Base-by-base conservation (phyloP, 441 rosid species). In the Arabidopsis lyrata region DNA sequence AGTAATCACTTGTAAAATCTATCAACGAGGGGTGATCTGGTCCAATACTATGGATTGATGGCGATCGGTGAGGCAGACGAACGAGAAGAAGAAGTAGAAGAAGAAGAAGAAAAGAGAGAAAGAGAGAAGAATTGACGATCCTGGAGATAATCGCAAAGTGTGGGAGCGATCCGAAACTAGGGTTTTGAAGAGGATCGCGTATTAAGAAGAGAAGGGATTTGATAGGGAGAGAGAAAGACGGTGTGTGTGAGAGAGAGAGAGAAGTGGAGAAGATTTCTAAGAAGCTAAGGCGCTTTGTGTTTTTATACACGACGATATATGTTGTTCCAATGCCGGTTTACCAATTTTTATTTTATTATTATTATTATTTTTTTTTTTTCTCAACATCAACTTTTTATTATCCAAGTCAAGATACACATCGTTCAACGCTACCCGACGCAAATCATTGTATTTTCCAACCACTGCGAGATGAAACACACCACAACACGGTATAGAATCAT, bases 141-240 rank as follows among this genome's bases (percentile, higher is more conserved):
- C 22, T 15, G 58, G 27, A 39, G 31, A 64, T 10, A 48, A 73
- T 44, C 66, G 24, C 1, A 0, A 45, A 74, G 78, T 2, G 18
- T 18, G 68, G 68, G 29, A 61, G 70, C 71, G 79, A 81, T 80
- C 72, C 20, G 31, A 78, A 80, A 71, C 74, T 82, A 82, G 83
- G 87, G 84, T 84, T 84, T 78, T 71, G 73, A 69, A 70, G 79
- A 74, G 61, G 82, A 84, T 81, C 84, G 80, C 80, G 53, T 70
- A 70, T 54, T 64, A 72, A 56, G 63, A 60, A 63, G 68, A 56
- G 68, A 73, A 66, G 70, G 69, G 75, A 59, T 75, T 59, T 60
- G 79, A 70, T 49, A 78, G 73, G 54, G 66, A 79, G 74, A 48
- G 57, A 72, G 70, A 64, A 39, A 72, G 59, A 41, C 54, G 57